Evolutionary conservation across 345 rosid genomes (phyloP).

Genomic region (Conringia planisiliqua): DNA sequence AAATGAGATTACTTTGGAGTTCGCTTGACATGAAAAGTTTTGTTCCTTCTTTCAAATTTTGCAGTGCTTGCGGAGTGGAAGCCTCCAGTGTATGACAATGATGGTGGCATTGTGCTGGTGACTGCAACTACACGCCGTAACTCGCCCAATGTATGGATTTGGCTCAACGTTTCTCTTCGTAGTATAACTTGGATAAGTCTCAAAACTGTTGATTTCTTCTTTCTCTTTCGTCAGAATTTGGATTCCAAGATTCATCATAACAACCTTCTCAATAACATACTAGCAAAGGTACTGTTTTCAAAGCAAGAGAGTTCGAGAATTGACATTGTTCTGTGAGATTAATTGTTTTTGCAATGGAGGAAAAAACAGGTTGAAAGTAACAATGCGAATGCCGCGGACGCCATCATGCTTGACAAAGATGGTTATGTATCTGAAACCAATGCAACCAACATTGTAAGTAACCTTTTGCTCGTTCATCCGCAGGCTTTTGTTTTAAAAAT

Average conservation of each 20-base stretch:
- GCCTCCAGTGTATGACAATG: conserved; percentile 88
- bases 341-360: neutral
- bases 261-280: conserved; percentile 87
- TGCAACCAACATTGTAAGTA: conserved; percentile 84
- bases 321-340: neutral
- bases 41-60: conserved; percentile 1
- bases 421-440: conserved; percentile 88
- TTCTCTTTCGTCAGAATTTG: conserved; percentile 53
- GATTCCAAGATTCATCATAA: conserved; percentile 97
- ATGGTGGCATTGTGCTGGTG: conserved; percentile 64
- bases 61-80: conserved; percentile 96
- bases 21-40: neutral
- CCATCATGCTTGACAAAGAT: conserved; percentile 90
- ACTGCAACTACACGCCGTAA: conserved; percentile 92
- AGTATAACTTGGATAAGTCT: neutral
- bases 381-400: conserved; percentile 65
- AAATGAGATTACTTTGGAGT: neutral
- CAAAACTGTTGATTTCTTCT: neutral
- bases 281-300: conserved; percentile 67
- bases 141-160: conserved; percentile 67
- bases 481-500: neutral
- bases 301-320: neutral
- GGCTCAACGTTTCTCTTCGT: neutral
- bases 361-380: conserved; percentile 69
- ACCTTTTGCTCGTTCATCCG: neutral